Percentiles rank a stretch among this genome's conserved stretches.
These are phyloP conservation scores for Nothophytophthora sp. DNA, from an alignment of 352 stramenopile genomes.

Conservation along the genomic window DNA sequence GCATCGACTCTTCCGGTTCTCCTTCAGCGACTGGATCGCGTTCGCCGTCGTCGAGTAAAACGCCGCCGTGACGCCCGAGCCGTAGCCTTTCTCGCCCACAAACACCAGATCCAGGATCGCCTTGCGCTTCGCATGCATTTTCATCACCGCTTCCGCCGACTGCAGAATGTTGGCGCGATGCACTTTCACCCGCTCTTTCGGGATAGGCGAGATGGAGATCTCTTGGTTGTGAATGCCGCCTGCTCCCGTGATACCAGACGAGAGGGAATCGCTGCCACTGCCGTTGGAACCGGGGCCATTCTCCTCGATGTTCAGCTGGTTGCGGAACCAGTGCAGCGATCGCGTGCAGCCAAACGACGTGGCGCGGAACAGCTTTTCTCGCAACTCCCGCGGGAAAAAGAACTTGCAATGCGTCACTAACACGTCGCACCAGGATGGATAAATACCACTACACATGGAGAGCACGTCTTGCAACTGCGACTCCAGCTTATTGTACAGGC, in stretches of 20 bases:
- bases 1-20: conserved; percentile 46
- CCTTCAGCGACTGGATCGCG: conserved; percentile 54
- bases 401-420: conserved; percentile 82
- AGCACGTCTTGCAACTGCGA: conserved; percentile 81
- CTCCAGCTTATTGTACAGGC: conserved; percentile 81
- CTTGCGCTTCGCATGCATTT: conserved; percentile 85
- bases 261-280: conserved; percentile 13
- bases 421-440: conserved; percentile 76
- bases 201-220: conserved; percentile 81
- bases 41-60: conserved; percentile 84
- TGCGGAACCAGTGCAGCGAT: conserved; percentile 83
- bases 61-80: conserved; percentile 79
- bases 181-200: conserved; percentile 87
- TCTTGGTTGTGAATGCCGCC: conserved; percentile 73
- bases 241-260: conserved; percentile 19
- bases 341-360: conserved; percentile 82
- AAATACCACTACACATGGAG: conserved; percentile 82
- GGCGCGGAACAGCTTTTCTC: conserved; percentile 72
- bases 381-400: conserved; percentile 75
- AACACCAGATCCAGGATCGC: conserved; percentile 86
- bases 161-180: conserved; percentile 72
- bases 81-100: conserved; percentile 84
- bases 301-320: conserved; percentile 62
- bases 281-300: conserved; percentile 12
- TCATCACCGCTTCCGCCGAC: conserved; percentile 81